These are phyloP conservation scores for Baorangia bicolor DNA, from an alignment of 768 basidiomycete species.

Conservation along the genomic window DNA sequence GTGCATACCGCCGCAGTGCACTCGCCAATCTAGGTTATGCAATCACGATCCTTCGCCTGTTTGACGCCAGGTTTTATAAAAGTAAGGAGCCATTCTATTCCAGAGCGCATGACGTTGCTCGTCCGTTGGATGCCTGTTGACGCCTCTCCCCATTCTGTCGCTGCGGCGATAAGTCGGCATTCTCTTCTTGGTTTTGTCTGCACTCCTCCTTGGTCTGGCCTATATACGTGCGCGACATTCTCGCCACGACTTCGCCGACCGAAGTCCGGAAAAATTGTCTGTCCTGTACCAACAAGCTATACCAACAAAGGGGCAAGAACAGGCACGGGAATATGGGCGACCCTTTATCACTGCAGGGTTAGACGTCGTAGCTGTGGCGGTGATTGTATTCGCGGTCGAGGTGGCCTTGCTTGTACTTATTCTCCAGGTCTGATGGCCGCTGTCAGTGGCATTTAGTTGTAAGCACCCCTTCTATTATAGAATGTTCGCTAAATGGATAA, in stretches of 20 bases:
- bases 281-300: slow-evolving; percentile 38
- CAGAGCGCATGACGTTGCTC: neutral
- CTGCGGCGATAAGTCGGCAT: slow-evolving; percentile 46
- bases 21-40: slow-evolving; percentile 73
- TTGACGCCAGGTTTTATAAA: slow-evolving; percentile 68
- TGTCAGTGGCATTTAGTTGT: slow-evolving; percentile 11
- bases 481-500: neutral
- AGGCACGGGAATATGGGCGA: slow-evolving; percentile 64
- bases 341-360: slow-evolving; percentile 83
- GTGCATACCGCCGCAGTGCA: slow-evolving; percentile 76
- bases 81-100: slow-evolving; percentile 45
- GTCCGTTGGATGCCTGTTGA: neutral
- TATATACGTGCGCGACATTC: slow-evolving; percentile 65
- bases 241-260: slow-evolving; percentile 76
- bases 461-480: slow-evolving; percentile 4
- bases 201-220: slow-evolving; percentile 55
- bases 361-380: slow-evolving; percentile 56
- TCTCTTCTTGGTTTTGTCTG: slow-evolving; percentile 61
- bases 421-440: slow-evolving; percentile 32
- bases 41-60: slow-evolving; percentile 74
- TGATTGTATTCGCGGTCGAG: slow-evolving; percentile 63
- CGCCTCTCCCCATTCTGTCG: neutral
- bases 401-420: slow-evolving; percentile 65
- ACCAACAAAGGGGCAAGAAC: slow-evolving; percentile 60
- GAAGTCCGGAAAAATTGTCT: slow-evolving; percentile 33